Evolutionary conservation across 768 basidiomycete genomes (phyloP), one percentile per base, ranked within the genome.

Genomic region (Auricularia cornea): DNA sequence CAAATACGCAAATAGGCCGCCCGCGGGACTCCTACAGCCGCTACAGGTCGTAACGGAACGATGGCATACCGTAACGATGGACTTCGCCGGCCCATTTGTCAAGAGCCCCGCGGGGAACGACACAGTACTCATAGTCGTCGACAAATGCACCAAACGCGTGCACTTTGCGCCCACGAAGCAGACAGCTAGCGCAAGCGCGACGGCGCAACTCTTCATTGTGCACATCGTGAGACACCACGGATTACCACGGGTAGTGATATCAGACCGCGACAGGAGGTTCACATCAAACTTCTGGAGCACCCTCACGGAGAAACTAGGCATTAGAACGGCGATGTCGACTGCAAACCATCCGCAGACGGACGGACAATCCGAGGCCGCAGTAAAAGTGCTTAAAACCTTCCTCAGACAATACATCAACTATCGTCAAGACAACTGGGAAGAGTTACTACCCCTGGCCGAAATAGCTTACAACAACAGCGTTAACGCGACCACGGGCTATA

Each of bases 351-450:
- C 48, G 8, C 31, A 60, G 32, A 28, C 60, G 5, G 38, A 41
- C 40, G 32, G 38, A 16, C 60, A 60, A 28, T 10, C 18, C 5
- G 60, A 60, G 28, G 40, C 33, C 26, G 20, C 23, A 10, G n/a
- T 26, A 63, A 78, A 79, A 63, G 69, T 73, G 3, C 31, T 81
- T 0, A 77, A 81, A 62, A 71, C 72, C 8, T 78, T 76, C 64
- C 73, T 81, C 0, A 67, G 75, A 0, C 59, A 73, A 1, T 80
- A 72, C 65, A 59, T 67, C 41, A 72, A 74, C 60, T 68, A 74
- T 59, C 64, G 70, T 6, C 74, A 78, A 40, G 63, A 71, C 5
- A 70, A 77, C 41, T 80, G 80, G 79, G 28, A 61, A 0, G 65
- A 72, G 1, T 73, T 74, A 61, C 67, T 80, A 0, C 59, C 75